Percentiles rank a stretch among this genome's conserved stretches.
These are phyloP conservation scores for Saturnispora hagleri DNA, from an alignment of 805 yeast species.

Conservation along the genomic window DNA sequence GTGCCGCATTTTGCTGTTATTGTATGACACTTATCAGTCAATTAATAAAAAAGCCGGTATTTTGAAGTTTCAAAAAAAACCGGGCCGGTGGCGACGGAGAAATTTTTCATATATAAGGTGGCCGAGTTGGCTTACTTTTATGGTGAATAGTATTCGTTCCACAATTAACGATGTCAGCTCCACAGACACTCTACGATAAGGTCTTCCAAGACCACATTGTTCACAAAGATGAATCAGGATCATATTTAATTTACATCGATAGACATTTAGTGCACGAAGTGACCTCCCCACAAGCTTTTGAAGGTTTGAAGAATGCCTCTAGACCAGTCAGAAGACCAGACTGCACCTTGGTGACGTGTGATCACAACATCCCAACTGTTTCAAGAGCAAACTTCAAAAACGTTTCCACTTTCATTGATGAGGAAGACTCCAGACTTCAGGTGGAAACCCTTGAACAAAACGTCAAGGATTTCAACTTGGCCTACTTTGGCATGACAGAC, in stretches of 20 bases:
- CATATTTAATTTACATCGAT: constrained; percentile 83
- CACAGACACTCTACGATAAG: constrained; percentile 87
- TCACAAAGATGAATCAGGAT: constrained; percentile 79
- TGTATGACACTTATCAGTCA: not conserved
- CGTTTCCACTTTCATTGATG: constrained; percentile 72
- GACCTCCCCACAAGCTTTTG: constrained; percentile 98
- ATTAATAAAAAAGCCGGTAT: not conserved
- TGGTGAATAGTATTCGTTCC: not conserved
- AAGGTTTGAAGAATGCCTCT: constrained; percentile 82
- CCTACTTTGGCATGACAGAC: constrained; percentile 93
- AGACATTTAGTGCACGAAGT: constrained; percentile 98
- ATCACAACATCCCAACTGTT: constrained; percentile 93
- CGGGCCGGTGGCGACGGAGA: constrained; percentile 3
- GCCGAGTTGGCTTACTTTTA: not conserved
- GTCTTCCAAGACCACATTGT: constrained; percentile 93
- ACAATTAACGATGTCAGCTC: constrained; percentile 23
- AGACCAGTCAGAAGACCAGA: constrained; percentile 86
- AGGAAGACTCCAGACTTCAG: constrained; percentile 87
- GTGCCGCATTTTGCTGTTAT: not conserved
- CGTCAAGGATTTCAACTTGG: constrained; percentile 80
- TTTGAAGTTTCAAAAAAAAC: not conserved
- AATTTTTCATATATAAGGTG: not conserved
- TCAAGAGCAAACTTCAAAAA: constrained; percentile 72
- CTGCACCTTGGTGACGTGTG: constrained; percentile 91
- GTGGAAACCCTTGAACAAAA: constrained; percentile 88